Conservation (phyloP, 352 stramenopile genomes). For the Phytophthora pini region DNA sequence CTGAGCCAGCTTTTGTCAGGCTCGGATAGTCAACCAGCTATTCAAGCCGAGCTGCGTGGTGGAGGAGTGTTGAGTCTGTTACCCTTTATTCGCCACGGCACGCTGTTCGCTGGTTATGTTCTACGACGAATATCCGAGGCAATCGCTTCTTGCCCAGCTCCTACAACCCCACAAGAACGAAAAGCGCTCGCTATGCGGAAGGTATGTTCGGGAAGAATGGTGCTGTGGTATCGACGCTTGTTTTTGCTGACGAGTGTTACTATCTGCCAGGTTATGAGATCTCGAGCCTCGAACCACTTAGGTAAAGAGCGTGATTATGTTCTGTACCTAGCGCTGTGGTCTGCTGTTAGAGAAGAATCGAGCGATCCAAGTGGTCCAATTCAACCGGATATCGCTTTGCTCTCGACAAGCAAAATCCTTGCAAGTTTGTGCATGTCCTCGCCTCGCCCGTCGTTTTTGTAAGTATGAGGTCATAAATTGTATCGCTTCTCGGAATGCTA, state of each 20-base stretch:
- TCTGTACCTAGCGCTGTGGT: conserved; percentile 65
- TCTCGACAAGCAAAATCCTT: conserved; percentile 40
- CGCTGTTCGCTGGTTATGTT: conserved; percentile 64
- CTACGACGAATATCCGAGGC: conserved; percentile 48
- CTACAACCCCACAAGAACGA: conserved; percentile 48
- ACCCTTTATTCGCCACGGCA: conserved; percentile 77
- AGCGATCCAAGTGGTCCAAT: conserved; percentile 5
- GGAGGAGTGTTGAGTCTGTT: conserved; percentile 73
- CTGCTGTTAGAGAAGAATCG: conserved; percentile 15
- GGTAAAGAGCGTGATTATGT: conserved; percentile 73
- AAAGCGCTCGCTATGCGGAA: conserved; percentile 73
- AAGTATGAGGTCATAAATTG: conserved; percentile 5
- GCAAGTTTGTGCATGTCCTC: conserved; percentile 24
- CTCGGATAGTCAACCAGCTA: conserved; percentile 53
- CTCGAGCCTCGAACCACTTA: conserved; percentile 60
- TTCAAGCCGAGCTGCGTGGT: conserved; percentile 72
- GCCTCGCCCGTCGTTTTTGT: conserved; percentile 37
- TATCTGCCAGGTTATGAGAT: conserved; percentile 62
- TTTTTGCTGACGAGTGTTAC: conserved; percentile 1
- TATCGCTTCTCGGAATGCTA: not conserved
- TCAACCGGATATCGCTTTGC: conserved; percentile 20
- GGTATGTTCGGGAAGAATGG: conserved; percentile 26
- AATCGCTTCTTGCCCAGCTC: conserved; percentile 46
- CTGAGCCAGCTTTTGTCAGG: conserved; percentile 54
- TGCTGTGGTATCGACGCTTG: not conserved